Evolutionary conservation across 2,329 filamentous ascomycete species (phyloP), one percentile per base, ranked within the genome.

Genomic region (Rhynchosporium graminicola): DNA sequence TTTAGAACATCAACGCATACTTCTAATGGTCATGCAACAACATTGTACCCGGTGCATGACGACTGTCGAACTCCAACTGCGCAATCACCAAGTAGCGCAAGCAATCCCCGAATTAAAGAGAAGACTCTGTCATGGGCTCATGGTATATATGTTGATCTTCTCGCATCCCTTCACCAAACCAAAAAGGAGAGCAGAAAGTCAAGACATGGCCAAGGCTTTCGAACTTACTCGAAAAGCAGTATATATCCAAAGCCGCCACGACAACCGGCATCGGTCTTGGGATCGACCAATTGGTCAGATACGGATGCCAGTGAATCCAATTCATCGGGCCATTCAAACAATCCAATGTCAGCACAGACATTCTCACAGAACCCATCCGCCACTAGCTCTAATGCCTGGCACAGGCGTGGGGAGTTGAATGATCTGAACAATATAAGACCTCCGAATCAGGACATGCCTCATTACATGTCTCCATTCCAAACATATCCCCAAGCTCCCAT

Each of bases 41-140:
- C 45, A 42, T 20, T 63, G 6, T 66, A 67, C 52, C 56, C 54
- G 4, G 48, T 59, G 26, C 54, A 61, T n/a, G 65, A 70, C 55
- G 69, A 65, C 7, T 65, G 65, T 13, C 62, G 64, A 48, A 70
- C 66, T 15, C 69, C 69, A 6, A 67, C 62, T 8, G 63, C 63
- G 36, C 68, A 70, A 48, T 65, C 68, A 26, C 31, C 64, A 9
- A 70, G 63, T 51, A 70, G 66, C 59, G 57, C 66, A 40, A 69
- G 58, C 48, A 72, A 79, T 67, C 72, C 74, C 12, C 78, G 81
- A 61, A 91, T 91, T 71, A 87, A 86, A 67, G 89, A 92, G 66
- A 88, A 85, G 66, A 84, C 85, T 2, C 76, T 92, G 29, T 79
- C 83, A 13, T 87, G 86, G 77, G 90, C 89, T n/a, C 87, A 92